Evolutionary conservation across 2,329 filamentous ascomycete species (phyloP).

Genomic region (Biscogniauxia mediterranea): DNA sequence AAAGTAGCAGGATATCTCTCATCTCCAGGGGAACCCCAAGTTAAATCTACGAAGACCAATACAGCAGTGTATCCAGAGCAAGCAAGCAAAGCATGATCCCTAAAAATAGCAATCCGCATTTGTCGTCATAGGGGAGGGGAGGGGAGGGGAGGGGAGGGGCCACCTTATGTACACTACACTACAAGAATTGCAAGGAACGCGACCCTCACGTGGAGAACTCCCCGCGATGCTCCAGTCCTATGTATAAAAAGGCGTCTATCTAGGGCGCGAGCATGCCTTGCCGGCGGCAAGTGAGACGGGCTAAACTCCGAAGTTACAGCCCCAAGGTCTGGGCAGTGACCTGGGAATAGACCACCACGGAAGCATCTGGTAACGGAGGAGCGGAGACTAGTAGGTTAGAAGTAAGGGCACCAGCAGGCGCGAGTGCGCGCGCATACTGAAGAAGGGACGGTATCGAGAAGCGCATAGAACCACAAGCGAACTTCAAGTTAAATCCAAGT

Average conservation of each 20-base stretch:
- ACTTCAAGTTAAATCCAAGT: not conserved
- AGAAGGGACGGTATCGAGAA: not conserved
- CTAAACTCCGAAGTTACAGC: not conserved
- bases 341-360: not conserved
- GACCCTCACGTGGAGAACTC: not conserved
- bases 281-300: slow-evolving; percentile 16
- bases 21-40: not conserved
- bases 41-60: not conserved
- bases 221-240: not conserved
- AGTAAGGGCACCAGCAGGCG: not conserved
- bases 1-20: no score
- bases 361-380: not conserved
- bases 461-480: not conserved
- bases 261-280: not conserved
- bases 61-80: not conserved
- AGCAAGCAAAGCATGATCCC: not conserved
- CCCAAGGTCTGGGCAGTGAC: not conserved
- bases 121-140: not conserved
- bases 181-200: not conserved
- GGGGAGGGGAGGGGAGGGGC: no score
- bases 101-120: not conserved
- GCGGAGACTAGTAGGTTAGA: no score
- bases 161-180: not conserved
- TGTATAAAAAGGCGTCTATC: not conserved
- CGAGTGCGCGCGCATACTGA: not conserved